phyloP scores from a whole-genome alignment of 768 basidiomycete genomes.

The Mrakia gelida region DNA sequence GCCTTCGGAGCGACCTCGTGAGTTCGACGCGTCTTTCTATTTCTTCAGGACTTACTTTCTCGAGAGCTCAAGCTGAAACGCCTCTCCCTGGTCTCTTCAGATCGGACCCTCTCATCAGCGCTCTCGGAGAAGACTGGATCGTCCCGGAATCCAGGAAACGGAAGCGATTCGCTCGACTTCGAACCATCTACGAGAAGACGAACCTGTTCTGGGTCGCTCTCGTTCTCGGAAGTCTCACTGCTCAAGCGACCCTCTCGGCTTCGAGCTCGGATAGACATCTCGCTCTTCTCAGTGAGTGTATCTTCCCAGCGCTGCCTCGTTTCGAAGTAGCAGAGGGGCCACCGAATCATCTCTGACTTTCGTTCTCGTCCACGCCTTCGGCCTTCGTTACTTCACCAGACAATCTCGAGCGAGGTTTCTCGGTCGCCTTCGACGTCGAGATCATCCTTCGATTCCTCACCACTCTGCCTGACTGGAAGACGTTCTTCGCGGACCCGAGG shows the following conservation, averaged over 20 bases:
- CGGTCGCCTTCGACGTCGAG: constrained; percentile 81
- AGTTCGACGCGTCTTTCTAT: too few species aligned
- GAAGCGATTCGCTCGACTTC: constrained; percentile 6
- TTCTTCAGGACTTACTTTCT: too few species aligned
- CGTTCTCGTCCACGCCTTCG: neutral
- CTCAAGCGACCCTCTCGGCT: constrained; percentile 38
- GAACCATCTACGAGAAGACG: constrained; percentile 38
- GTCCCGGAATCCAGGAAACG: neutral
- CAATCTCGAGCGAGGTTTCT: constrained; percentile 68
- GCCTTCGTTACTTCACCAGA: constrained; percentile 44
- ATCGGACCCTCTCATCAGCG: constrained; percentile 6
- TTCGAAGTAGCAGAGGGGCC: too few species aligned
- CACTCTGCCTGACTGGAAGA: constrained; percentile 74
- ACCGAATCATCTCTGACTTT: neutral
- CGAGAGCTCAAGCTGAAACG: too few species aligned
- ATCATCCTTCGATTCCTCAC: constrained; percentile 69
- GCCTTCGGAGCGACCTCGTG: constrained; percentile 68
- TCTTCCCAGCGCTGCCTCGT: neutral
- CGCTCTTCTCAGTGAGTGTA: constrained; percentile 34
- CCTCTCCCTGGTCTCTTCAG: too few species aligned
- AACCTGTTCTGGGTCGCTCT: constrained; percentile 40
- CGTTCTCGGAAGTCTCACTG: constrained; percentile 36
- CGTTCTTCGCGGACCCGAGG: constrained; percentile 56
- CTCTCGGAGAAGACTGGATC: constrained; percentile 32
- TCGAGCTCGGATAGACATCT: constrained; percentile 32